Conservation (phyloP, 768 basidiomycete genomes). For the Leccinellum albellum region DNA sequence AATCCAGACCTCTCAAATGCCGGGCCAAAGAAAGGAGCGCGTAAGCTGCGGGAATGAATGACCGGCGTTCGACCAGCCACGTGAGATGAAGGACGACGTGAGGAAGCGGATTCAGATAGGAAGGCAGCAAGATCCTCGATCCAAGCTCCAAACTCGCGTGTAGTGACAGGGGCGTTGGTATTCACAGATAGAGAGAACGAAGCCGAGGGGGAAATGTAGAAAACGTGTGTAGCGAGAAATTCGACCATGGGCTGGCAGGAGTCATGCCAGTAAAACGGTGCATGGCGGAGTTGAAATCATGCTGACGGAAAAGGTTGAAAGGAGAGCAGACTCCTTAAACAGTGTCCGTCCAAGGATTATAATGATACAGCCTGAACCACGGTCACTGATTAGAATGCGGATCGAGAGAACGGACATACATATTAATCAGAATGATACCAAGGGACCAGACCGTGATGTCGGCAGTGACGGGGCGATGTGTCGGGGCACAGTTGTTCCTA, state of each 20-base stretch:
- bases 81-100: slow-evolving; percentile 69
- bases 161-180: slow-evolving; percentile 48
- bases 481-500: slow-evolving; percentile 93
- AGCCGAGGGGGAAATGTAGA: slow-evolving; percentile 69
- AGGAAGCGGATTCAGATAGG: slow-evolving; percentile 54
- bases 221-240: slow-evolving; percentile 79
- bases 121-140: slow-evolving; percentile 74
- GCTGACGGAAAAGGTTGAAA: slow-evolving; percentile 74
- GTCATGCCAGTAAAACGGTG: slow-evolving; percentile 90
- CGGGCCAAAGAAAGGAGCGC: slow-evolving; percentile 61
- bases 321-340: slow-evolving; percentile 74
- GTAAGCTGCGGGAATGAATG: slow-evolving; percentile 50
- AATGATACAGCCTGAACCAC: slow-evolving; percentile 82
- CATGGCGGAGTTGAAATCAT: slow-evolving; percentile 85
- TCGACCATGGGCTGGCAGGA: slow-evolving; percentile 76
- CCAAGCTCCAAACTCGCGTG: slow-evolving; percentile 85
- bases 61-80: slow-evolving; percentile 55
- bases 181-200: slow-evolving; percentile 17
- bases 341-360: slow-evolving; percentile 97
- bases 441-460: slow-evolving; percentile 99
- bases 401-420: slow-evolving; percentile 47
- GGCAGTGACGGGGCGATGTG: slow-evolving; percentile 89
- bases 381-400: neutral
- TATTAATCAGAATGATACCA: slow-evolving; percentile 98
- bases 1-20: slow-evolving; percentile 40